Percentiles rank a stretch among this genome's conserved stretches.
These are phyloP conservation scores for Plantago ovata DNA, from an alignment of 257 asterid species.

Conservation along the genomic window DNA sequence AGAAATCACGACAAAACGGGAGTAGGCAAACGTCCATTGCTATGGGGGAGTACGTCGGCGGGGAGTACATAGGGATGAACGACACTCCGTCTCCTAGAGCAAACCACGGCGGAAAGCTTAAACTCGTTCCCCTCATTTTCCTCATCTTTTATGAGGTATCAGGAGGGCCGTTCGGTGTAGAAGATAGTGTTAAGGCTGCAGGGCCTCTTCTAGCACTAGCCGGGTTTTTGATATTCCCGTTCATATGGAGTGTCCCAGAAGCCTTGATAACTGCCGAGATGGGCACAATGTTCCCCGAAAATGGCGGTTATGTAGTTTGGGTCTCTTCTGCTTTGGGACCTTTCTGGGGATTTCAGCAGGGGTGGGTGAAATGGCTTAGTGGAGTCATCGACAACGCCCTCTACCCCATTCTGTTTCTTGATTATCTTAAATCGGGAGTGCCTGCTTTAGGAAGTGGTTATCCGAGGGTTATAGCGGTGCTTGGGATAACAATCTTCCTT, in stretches of 20 bases:
- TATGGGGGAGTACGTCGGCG: slow-evolving; percentile 32
- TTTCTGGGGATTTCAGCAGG: slow-evolving; percentile 71
- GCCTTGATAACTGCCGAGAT: slow-evolving; percentile 70
- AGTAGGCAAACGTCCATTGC: slow-evolving; percentile 25
- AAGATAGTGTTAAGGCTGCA: slow-evolving; percentile 58
- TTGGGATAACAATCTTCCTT: slow-evolving; percentile 38
- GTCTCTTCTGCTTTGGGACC: slow-evolving; percentile 72
- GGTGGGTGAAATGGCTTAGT: slow-evolving; percentile 75
- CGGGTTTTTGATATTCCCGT: slow-evolving; percentile 53
- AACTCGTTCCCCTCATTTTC: slow-evolving; percentile 53
- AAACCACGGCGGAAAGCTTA: slow-evolving; percentile 34
- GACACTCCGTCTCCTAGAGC: slow-evolving; percentile 27
- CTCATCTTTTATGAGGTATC: slow-evolving; percentile 66
- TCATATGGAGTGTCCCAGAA: slow-evolving; percentile 78
- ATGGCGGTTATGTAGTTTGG: slow-evolving; percentile 76
- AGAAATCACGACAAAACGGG: slow-evolving; percentile 35
- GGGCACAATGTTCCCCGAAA: slow-evolving; percentile 78
- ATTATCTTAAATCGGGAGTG: slow-evolving; percentile 56
- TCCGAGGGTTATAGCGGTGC: slow-evolving; percentile 46
- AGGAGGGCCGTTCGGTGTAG: slow-evolving; percentile 73
- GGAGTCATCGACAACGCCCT: slow-evolving; percentile 72
- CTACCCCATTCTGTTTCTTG: slow-evolving; percentile 59
- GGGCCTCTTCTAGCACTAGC: slow-evolving; percentile 69
- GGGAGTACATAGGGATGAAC: slow-evolving; percentile 31
- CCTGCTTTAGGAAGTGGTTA: slow-evolving; percentile 58